Evolutionary conservation across 2,329 filamentous ascomycete genomes (phyloP), one percentile per base, ranked within the genome.

Genomic region (Aspergillus viridinutans): DNA sequence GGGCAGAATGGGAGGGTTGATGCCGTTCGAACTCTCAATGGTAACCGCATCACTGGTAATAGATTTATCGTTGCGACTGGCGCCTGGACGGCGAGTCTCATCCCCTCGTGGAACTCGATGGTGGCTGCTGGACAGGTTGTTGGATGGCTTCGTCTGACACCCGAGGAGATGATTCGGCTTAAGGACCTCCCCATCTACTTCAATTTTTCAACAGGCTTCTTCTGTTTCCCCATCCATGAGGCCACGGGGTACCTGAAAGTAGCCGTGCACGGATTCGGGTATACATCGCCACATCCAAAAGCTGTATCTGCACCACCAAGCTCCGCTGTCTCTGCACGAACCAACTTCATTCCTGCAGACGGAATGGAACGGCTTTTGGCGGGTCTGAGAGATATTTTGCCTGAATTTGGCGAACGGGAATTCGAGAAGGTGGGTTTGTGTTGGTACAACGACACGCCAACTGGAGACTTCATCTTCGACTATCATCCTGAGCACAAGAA

Each of bases 111-210:
- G 53, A 90, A 90, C 28, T 83, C 89, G 42, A 86, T 85, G 53
- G 82, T 87, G 57, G 88, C 91, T 1, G 92, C 90, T 0, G 92
- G 89, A 9, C 92, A 96, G 67, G 82, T 84, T 0, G 70, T 96
- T 9, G 87, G 82, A 21, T 96, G 93, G 74, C 74, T 95, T 60
- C 80, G 85, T 57, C 79, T 96, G 59, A 88, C 84, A 0, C 74
- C 82, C 1, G 80, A 82, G 8, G 92, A 96, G 73, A 83, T 90
- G 70, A 76, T 78, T 20, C 70, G 72, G 2, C 77, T 95, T 8
- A 78, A 77, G 38, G 75, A 81, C n/a, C 84, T 85, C 60, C 91
- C 91, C 0, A 86, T 90, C 14, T 62, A 72, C 43, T 69, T 76
- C 59, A 77, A 77, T 53, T 66, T 76, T 48, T 72, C 69, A 6